phyloP scores from a whole-genome alignment of 352 stramenopile species.

The Phytophthora nicotianae region DNA sequence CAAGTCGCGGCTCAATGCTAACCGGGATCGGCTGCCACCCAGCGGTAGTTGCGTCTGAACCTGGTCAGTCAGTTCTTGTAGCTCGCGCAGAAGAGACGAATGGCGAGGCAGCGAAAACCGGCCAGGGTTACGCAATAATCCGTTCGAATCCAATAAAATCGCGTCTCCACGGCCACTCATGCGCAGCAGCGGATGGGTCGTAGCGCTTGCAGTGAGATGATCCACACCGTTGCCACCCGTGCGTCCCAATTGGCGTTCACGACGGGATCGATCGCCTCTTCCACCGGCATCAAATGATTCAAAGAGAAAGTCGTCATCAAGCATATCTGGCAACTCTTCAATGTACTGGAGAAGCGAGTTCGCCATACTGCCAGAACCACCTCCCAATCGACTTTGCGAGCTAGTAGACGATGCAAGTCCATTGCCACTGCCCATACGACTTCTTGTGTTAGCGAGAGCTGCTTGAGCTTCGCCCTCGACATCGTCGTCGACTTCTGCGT shows the following conservation, averaged over 20 bases:
- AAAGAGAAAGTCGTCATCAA: constrained; percentile 61
- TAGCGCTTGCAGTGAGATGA: constrained; percentile 16
- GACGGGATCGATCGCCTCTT: constrained; percentile 40
- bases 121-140: constrained; percentile 29
- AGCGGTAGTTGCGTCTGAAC: constrained; percentile 70
- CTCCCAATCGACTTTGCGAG: constrained; percentile 17
- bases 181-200: constrained; percentile 50
- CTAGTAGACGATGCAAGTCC: constrained; percentile 9
- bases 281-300: constrained; percentile 55
- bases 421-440: constrained; percentile 14
- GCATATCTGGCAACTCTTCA: constrained; percentile 59
- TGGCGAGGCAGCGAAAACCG: constrained; percentile 63
- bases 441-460: constrained; percentile 4
- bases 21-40: constrained; percentile 33
- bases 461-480: constrained; percentile 8
- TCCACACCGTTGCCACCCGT: constrained; percentile 13
- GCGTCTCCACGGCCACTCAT: constrained; percentile 44
- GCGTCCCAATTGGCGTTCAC: constrained; percentile 38
- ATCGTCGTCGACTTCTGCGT: constrained; percentile 37
- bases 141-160: constrained; percentile 35
- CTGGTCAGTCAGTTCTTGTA: constrained; percentile 78
- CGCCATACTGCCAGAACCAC: constrained; percentile 22
- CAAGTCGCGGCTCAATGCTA: constrained; percentile 48
- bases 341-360: constrained; percentile 61
- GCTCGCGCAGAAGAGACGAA: constrained; percentile 72